Percentiles rank a stretch among this genome's conserved stretches.
These are phyloP conservation scores for Nicotiana obtusifolia DNA, from an alignment of 257 asterid genomes.

Conservation along the genomic window DNA sequence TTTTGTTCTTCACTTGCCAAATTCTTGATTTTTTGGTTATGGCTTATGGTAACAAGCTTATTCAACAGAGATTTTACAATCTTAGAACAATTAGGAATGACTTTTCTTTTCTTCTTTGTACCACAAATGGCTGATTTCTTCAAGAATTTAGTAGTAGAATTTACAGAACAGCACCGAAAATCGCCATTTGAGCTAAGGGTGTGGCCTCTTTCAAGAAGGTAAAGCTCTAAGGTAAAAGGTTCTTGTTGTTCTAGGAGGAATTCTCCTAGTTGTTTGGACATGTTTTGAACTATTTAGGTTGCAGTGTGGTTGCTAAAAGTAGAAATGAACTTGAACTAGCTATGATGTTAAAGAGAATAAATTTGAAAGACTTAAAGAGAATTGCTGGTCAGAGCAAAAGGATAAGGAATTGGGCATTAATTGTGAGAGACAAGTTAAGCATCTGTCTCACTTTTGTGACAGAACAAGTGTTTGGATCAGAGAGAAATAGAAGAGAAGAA, in stretches of 20 bases:
- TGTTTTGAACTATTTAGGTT: not conserved
- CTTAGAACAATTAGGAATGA: constrained; percentile 37
- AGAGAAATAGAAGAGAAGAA: not conserved
- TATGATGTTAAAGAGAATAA: not conserved
- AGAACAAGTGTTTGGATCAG: constrained; percentile 5
- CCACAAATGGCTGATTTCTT: constrained; percentile 27
- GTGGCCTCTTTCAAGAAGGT: constrained; percentile 46
- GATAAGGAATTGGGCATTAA: not conserved
- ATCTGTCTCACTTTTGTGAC: not conserved
- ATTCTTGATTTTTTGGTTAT: constrained; percentile 19
- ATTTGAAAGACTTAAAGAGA: not conserved
- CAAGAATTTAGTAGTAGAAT: not conserved
- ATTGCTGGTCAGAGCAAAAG: not conserved
- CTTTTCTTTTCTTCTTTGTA: constrained; percentile 22
- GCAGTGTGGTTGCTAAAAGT: not conserved
- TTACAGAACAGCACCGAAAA: not conserved
- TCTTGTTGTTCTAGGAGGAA: constrained; percentile 73
- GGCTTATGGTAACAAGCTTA: constrained; percentile 17
- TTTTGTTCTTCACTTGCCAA: not conserved
- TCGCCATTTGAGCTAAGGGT: not conserved
- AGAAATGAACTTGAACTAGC: not conserved
- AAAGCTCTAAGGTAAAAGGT: constrained; percentile 54
- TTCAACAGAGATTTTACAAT: constrained; percentile 30
- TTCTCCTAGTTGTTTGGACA: constrained; percentile 32
- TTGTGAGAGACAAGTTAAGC: not conserved